Base-by-base conservation (phyloP, 2,329 filamentous ascomycete species). In the Diaporthe vaccinii region DNA sequence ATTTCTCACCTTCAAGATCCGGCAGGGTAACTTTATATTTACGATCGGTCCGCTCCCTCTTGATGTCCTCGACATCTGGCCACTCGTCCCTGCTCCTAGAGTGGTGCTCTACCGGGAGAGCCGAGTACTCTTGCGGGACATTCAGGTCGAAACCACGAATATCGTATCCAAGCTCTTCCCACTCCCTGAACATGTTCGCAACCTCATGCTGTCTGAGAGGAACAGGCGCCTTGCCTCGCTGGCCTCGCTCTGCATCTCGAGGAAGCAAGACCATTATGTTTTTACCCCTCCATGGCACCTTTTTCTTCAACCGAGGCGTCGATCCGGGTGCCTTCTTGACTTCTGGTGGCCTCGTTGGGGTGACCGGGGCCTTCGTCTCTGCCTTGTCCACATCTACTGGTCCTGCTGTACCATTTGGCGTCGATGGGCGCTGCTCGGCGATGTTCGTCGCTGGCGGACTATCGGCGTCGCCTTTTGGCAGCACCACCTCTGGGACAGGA, bases 261-360 rank as follows among this genome's bases (percentile, higher is more conserved):
- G 94, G 94, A 28, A 96, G 84, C 36, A 92, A 86, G 58, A 96
- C 91, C 79, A 94, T 84, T 72, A 95, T 94, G 75, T 91, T 92
- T 84, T 95, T 95, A 20, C 92, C 93, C 80, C 89, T 93, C 93
- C 93, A 95, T 61, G 89, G 88, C 3, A 96, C 87, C 84, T 93
- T 94, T 82, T 94, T 95, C 84, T 90, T 94, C 10, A 90, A 77
- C 17, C 90, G 86, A n/a, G 90, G 90, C 8, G 89, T 89, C 62
- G 84, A 82, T 3, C 84, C 82, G 8, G 84, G 81, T 36, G 85
- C 84, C 71, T 84, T 78, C 76, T 86, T 87, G 28, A 74, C 79
- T 14, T 80, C 78, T 22, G 81, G 82, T 20, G 81, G 82, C 20
- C 78, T 78, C 41, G 76, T 74, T 1, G 82, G 81, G 9, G 82